Evolutionary conservation across 352 stramenopile genomes (phyloP).

Genomic region (Globisporangium polare): DNA sequence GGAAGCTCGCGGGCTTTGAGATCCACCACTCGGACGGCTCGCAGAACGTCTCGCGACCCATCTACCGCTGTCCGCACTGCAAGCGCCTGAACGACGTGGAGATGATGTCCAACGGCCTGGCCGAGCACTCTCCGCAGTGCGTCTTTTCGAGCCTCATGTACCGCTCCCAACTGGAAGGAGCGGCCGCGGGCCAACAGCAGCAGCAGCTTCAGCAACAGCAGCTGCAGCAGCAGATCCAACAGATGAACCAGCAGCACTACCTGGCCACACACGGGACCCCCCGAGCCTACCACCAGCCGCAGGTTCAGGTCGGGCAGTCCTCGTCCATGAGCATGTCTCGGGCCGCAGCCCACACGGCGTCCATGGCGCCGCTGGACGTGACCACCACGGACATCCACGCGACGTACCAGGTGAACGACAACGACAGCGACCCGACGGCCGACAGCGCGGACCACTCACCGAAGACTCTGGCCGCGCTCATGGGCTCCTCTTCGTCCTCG

Average conservation of each 20-base stretch:
- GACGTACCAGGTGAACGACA: background rate
- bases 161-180: slow-evolving; percentile 48
- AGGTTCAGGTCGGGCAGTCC: background rate
- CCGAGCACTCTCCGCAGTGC: slow-evolving; percentile 58
- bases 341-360: slow-evolving; percentile 18
- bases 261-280: slow-evolving; percentile 15
- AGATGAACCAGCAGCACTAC: slow-evolving; percentile 34
- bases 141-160: slow-evolving; percentile 49
- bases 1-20: slow-evolving; percentile 76
- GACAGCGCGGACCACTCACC: slow-evolving; percentile 27
- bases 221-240: slow-evolving; percentile 26
- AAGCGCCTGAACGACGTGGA: slow-evolving; percentile 65
- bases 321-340: slow-evolving; percentile 10
- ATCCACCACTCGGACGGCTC: slow-evolving; percentile 61
- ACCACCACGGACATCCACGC: slow-evolving; percentile 5
- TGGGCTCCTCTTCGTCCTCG: slow-evolving; percentile 17
- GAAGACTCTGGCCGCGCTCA: slow-evolving; percentile 31
- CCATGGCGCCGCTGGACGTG: slow-evolving; percentile 17
- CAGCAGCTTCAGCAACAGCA: slow-evolving; percentile 17
- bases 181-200: slow-evolving; percentile 19
- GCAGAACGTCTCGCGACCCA: slow-evolving; percentile 58
- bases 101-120: slow-evolving; percentile 51
- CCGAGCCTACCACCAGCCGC: slow-evolving; percentile 6
- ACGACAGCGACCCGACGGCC: background rate
- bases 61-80: slow-evolving; percentile 76